Conservation (phyloP, 495 filamentous ascomycete species). For the Tuber magnatum region DNA sequence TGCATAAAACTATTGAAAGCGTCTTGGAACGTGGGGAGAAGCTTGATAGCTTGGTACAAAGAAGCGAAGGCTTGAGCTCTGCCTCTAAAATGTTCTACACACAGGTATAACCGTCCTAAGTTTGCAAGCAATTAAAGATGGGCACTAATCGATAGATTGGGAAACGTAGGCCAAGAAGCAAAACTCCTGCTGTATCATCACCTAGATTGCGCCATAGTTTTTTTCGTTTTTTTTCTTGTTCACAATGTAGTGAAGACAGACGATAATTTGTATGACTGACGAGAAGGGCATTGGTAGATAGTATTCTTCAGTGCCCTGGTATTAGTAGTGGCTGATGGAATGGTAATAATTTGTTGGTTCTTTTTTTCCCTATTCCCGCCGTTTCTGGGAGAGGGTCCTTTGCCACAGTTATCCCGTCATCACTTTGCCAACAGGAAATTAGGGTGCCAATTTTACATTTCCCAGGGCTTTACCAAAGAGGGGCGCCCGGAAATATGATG, state of each 20-base stretch:
- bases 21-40: conserved; percentile 92
- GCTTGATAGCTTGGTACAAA: conserved; percentile 90
- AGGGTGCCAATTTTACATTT: background rate
- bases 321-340: background rate
- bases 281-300: background rate
- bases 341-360: background rate
- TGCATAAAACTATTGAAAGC: conserved; percentile 97
- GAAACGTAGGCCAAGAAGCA: conserved; percentile 74
- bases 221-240: background rate
- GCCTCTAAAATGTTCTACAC: conserved; percentile 97
- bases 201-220: conserved; percentile 48
- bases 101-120: conserved; percentile 48
- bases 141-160: conserved; percentile 13
- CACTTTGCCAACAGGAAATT: background rate
- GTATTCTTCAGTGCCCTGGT: background rate
- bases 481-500: no score
- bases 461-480: no score
- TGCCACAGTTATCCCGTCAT: background rate
- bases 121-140: background rate
- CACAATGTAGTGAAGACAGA: background rate
- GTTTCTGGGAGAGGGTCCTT: background rate
- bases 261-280: background rate
- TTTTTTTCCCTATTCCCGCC: background rate
- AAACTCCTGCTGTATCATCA: conserved; percentile 83
- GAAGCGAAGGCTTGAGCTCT: conserved; percentile 78